phyloP scores from a whole-genome alignment of 208 protist genomes.

The Trypanosoma theileri region DNA sequence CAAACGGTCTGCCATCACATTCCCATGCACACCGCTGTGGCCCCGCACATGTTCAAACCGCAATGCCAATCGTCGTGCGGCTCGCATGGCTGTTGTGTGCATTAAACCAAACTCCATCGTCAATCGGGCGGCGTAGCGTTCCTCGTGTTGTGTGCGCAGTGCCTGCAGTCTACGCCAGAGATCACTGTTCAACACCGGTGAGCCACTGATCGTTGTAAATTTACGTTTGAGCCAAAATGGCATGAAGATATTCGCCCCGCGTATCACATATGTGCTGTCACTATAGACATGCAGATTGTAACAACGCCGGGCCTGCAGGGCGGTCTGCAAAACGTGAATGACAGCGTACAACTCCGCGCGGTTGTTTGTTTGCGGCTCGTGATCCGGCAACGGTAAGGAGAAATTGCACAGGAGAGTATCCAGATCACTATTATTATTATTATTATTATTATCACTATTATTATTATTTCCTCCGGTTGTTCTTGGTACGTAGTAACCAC shows the following conservation, averaged over 20 bases:
- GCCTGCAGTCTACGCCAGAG: conserved; percentile 56
- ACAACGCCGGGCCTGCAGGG: conserved; percentile 37
- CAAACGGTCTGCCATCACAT: conserved; percentile 57
- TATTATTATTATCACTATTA: too few species aligned
- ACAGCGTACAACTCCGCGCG: conserved; percentile 74
- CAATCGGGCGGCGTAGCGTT: conserved; percentile 41
- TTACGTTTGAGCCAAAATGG: conserved; percentile 56
- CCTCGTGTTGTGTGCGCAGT: conserved; percentile 49
- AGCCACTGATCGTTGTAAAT: conserved; percentile 43
- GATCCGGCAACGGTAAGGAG: conserved; percentile 43
- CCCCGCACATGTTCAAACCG: conserved; percentile 66
- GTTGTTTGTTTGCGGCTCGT: conserved; percentile 85
- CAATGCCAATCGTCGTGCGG: conserved; percentile 14
- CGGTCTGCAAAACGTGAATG: conserved; percentile 67
- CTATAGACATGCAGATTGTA: conserved; percentile 57
- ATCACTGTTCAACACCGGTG: conserved; percentile 62
- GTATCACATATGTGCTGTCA: conserved; percentile 80
- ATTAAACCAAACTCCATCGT: conserved; percentile 6
- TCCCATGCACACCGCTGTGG: conserved; percentile 66
- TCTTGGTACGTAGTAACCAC: conserved; percentile 76
- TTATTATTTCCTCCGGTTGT: background rate
- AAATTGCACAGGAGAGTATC: conserved; percentile 62
- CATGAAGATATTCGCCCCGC: conserved; percentile 55
- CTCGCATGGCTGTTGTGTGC: background rate
- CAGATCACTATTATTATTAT: too few species aligned